phyloP scores from a whole-genome alignment of 192 early-diverging fungal species.

The Coemansia sp. region DNA sequence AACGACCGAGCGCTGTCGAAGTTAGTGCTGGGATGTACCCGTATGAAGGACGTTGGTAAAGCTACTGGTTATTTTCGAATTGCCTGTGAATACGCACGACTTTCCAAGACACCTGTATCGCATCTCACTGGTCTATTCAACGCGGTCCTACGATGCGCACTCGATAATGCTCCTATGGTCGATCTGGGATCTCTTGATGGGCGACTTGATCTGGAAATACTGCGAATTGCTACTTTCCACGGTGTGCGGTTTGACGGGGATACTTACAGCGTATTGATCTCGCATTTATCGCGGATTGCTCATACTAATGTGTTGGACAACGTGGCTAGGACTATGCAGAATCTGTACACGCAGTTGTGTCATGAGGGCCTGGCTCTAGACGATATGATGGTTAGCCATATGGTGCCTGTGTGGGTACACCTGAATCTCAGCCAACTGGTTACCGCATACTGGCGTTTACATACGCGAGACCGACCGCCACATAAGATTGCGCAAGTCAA shows the following conservation, averaged over 20 bases:
- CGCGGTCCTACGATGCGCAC: conserved; percentile 22
- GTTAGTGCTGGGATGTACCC: conserved; percentile 29
- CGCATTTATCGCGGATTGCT: conserved; percentile 18
- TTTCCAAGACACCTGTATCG: not conserved
- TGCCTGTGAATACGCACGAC: not conserved
- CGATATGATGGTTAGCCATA: conserved; percentile 19
- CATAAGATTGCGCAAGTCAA: conserved; percentile 15
- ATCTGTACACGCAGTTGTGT: conserved; percentile 21
- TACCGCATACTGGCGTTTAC: conserved; percentile 8
- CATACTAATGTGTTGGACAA: not conserved
- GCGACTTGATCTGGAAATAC: conserved; percentile 17
- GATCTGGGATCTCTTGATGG: not conserved
- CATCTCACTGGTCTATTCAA: conserved; percentile 23
- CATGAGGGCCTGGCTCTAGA: conserved; percentile 10
- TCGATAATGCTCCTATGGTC: not conserved
- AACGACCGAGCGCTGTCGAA: conserved; percentile 37
- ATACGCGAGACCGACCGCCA: not conserved
- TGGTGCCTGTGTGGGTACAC: conserved; percentile 31
- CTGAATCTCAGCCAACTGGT: conserved; percentile 4
- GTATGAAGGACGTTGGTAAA: conserved; percentile 3
- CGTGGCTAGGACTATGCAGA: conserved; percentile 12
- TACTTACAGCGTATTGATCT: conserved; percentile 37
- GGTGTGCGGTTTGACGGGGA: conserved; percentile 12
- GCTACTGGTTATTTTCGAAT: conserved; percentile 17
- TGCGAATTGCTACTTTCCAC: conserved; percentile 6